phyloP scores from a whole-genome alignment of 768 basidiomycete genomes.

The Hygrophoropsis aurantiaca region DNA sequence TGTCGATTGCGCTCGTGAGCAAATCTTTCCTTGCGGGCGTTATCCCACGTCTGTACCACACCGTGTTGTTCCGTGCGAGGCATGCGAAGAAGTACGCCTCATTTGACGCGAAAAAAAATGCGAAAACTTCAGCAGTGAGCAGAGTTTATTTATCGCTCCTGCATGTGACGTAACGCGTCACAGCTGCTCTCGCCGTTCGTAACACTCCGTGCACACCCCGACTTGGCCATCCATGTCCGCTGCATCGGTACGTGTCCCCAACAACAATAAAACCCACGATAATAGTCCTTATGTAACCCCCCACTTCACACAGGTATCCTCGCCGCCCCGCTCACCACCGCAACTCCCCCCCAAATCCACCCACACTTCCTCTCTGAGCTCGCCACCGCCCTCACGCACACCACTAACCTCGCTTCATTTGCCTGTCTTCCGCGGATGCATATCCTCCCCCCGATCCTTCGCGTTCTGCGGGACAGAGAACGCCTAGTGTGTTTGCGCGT shows the following conservation, averaged over 20 bases:
- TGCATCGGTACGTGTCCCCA: slow-evolving; percentile 48
- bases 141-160: too few relatives aligned
- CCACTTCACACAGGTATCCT: too few relatives aligned
- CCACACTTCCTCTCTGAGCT: slow-evolving; percentile 56
- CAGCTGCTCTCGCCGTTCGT: slow-evolving; percentile 62
- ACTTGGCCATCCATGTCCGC: slow-evolving; percentile 58
- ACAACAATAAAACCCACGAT: too few relatives aligned
- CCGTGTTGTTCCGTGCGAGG: slow-evolving; percentile 50
- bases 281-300: too few relatives aligned
- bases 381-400: slow-evolving; percentile 43
- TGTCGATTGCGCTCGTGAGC: slow-evolving; percentile 62
- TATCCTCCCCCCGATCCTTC: slow-evolving; percentile 52
- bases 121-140: too few relatives aligned
- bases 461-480: slow-evolving; percentile 41
- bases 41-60: slow-evolving; percentile 61
- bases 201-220: slow-evolving; percentile 49
- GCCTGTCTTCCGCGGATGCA: slow-evolving; percentile 47
- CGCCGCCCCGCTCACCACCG: slow-evolving; percentile 41
- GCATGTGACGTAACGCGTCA: too few relatives aligned
- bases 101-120: too few relatives aligned
- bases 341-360: slow-evolving; percentile 25
- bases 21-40: slow-evolving; percentile 64
- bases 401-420: slow-evolving; percentile 57
- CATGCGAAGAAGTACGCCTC: slow-evolving; percentile 56
- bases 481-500: slow-evolving; percentile 49